Evolutionary conservation across 148 eudicot species (phyloP).

Genomic region (Nyssa sinensis): DNA sequence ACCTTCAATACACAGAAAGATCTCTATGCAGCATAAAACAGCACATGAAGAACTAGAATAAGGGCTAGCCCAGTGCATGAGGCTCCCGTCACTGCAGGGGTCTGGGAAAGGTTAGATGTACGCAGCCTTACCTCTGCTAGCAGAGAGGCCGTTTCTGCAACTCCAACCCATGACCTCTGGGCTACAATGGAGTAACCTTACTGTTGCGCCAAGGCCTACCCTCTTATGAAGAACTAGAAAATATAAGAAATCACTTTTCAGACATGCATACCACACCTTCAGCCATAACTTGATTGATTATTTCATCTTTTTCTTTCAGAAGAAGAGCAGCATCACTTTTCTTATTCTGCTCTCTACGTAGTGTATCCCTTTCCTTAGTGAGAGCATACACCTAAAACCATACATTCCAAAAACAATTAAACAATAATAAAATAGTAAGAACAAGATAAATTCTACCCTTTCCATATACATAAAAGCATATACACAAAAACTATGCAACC

Average conservation of each 20-base stretch:
- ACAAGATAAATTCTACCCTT: too few relatives aligned
- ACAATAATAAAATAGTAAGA: background rate
- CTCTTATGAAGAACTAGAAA: too few relatives aligned
- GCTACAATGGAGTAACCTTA: too few relatives aligned
- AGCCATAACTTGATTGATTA: slow-evolving; percentile 97
- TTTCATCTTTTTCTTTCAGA: slow-evolving; percentile 97
- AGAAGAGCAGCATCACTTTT: slow-evolving; percentile 98
- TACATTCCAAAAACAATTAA: background rate
- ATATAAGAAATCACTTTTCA: slow-evolving; percentile 8
- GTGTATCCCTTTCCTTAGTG: slow-evolving; percentile 91
- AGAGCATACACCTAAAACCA: slow-evolving; percentile 82
- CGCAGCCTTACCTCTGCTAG: too few relatives aligned
- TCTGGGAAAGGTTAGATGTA: too few relatives aligned
- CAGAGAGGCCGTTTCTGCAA: too few relatives aligned
- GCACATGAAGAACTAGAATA: too few relatives aligned
- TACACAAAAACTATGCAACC: slow-evolving; percentile 10
- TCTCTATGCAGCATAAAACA: background rate
- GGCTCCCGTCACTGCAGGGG: too few relatives aligned
- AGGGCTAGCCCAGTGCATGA: too few relatives aligned
- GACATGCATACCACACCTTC: slow-evolving; percentile 61
- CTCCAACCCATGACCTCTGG: too few relatives aligned
- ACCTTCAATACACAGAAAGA: background rate
- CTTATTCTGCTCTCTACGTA: slow-evolving; percentile 93
- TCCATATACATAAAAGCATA: background rate
- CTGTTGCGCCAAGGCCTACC: too few relatives aligned